Base-by-base conservation (phyloP, 495 filamentous ascomycete genomes). In the Penicillium alfredii region DNA sequence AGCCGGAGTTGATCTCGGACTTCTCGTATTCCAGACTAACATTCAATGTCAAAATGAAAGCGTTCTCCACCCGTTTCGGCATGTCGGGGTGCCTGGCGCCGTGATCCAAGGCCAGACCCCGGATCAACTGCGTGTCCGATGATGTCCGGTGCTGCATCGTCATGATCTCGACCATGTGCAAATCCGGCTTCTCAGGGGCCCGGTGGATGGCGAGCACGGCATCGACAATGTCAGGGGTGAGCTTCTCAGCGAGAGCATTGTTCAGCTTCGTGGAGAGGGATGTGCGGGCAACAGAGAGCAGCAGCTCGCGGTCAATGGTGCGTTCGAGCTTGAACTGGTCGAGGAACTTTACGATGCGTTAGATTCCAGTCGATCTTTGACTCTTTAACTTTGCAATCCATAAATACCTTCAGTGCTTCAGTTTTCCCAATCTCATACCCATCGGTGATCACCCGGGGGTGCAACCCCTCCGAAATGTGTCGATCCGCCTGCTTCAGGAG, bases 111-210 rank as follows among this genome's bases (percentile, higher is more conserved):
- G 86, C 92, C 20, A 99, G 74, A 35, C 92, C 92, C 43, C 82
- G 78, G 55, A 99, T 94, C 26, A 99, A 78, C 53, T 94, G 88
- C 16, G 92, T 99, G 60, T 99, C 92, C 8, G 92, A 84, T 30
- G 92, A 90, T 23, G 84, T 85, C 38, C 90, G 86, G 68, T 99
- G 92, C 61, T 97, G 92, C 92, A 99, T 99, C 57, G 93, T 96
- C 93, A 97, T 97, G 47, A 99, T 96, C 64, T 99, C 92, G 45
- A 99, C 74, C 92, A 99, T 99, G 66, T 97, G 90, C 44, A 99
- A 64, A 61, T 99, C 92, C 29, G 92, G 92, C 68, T 96, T 97
- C 45, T 79, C 81, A 18, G 87, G 86, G 17, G 88, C 63, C 55
- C 84, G 73, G 68, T 94, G 89, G 59, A 99, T 99, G 30, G 93